Base-by-base conservation (phyloP, 2,329 filamentous ascomycete species). In the Trematosphaeria pertusa region DNA sequence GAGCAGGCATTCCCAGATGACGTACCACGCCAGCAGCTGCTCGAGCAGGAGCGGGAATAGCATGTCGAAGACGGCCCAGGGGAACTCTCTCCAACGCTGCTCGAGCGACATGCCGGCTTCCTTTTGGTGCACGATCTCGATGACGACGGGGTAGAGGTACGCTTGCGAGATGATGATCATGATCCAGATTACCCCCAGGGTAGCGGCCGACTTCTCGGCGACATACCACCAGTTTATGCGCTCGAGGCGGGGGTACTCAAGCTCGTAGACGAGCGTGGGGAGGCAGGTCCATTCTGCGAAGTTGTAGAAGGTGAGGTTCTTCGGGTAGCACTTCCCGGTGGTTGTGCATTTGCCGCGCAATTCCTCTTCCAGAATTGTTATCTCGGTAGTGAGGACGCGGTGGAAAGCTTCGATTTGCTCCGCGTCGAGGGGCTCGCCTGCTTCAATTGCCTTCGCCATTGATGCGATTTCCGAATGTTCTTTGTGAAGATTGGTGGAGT, bases 31-130 rank as follows among this genome's bases (percentile, higher is more conserved):
- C 46, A 90, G 79, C 41, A 92, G 72, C 52, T 91, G 90, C 65
- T 92, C 88, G 72, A 91, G 84, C 73, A 92, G 83, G 52, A 93
- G 86, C 0, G 88, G 89, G 51, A 92, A 91, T 7, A 91, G 78
- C 50, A 93, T 78, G 59, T 92, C 88, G 48, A 79, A 81, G n/a
- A 91, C 73, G 44, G 92, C 81, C 81, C 86, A 89, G 0, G 89
- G 88, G 48, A 91, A 91, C 47, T 85, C 81, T 46, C 73, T 74
- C 61, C 89, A 82, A 36, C 88, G 80, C 50, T 83, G 75, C 3
- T 75, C 69, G 5, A 89, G 73, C 0, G 85, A 76, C 68, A 88
- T 76, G 5, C 83, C 83, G 1, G 77, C 75, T 58, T 89, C 85
- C 68, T 88, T 88, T 80, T 88, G 86, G 49, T 77, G 75, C 22